These are phyloP conservation scores for Pichia norvegensis DNA, from an alignment of 1,139 yeast genomes.

Conservation along the genomic window DNA sequence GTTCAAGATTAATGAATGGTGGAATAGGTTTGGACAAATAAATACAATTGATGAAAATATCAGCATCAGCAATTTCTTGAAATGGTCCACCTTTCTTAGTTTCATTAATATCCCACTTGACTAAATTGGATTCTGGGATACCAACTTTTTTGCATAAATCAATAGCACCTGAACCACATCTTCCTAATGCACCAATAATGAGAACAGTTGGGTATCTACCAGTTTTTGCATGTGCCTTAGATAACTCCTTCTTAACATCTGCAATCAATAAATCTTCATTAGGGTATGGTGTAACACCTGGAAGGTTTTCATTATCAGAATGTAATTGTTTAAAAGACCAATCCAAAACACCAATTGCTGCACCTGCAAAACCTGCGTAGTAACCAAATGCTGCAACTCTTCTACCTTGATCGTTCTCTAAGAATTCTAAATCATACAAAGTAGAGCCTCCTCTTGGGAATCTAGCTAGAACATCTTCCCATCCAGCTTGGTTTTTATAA, in stretches of 20 bases:
- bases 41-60: conserved; percentile 91
- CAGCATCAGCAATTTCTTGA: conserved; percentile 79
- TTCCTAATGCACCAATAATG: conserved; percentile 94
- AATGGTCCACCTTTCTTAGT: conserved; percentile 97
- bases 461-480: conserved; percentile 84
- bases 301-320: conserved; percentile 53
- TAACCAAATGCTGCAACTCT: conserved; percentile 98
- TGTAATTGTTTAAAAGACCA: conserved; percentile 89
- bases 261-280: conserved; percentile 66
- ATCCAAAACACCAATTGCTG: conserved; percentile 88
- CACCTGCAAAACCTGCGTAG: conserved; percentile 99
- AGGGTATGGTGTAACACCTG: conserved; percentile 74
- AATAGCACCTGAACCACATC: conserved; percentile 98
- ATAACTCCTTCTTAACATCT: conserved; percentile 59
- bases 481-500: conserved; percentile 94
- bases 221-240: conserved; percentile 51
- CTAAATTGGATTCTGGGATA: conserved; percentile 72
- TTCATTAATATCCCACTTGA: conserved; percentile 96
- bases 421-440: conserved; percentile 86
- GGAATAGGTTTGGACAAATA: conserved; percentile 90
- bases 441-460: conserved; percentile 89
- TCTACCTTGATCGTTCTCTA: conserved; percentile 91
- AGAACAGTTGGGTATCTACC: conserved; percentile 70
- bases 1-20: conserved; percentile 70
- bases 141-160: conserved; percentile 79